phyloP scores from a whole-genome alignment of 169 alveolate genomes.

The Plasmodium cynomolgi region DNA sequence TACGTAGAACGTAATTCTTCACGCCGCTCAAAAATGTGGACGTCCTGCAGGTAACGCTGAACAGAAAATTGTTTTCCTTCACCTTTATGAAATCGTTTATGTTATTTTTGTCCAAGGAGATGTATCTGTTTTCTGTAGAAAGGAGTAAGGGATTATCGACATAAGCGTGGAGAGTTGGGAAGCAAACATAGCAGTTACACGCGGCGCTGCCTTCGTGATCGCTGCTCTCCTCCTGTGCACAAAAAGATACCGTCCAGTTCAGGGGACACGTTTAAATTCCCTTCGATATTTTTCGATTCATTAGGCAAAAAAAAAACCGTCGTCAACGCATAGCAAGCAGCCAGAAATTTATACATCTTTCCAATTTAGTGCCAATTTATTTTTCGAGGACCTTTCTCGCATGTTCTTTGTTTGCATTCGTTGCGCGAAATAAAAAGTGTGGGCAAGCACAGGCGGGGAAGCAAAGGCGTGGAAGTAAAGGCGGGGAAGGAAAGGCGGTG shows the following conservation, averaged over 20 bases:
- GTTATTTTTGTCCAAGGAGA: constrained; percentile 23
- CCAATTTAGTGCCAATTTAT: neutral
- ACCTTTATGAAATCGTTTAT: constrained; percentile 36
- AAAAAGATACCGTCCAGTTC: constrained; percentile 28
- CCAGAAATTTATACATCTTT: constrained; percentile 30
- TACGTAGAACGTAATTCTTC: constrained; percentile 3
- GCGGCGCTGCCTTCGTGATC: neutral
- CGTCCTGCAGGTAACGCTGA: constrained; percentile 22
- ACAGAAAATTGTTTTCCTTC: constrained; percentile 29
- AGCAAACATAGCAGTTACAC: neutral
- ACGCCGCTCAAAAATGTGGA: constrained; percentile 10
- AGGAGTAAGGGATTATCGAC: neutral
- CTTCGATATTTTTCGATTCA: constrained; percentile 30
- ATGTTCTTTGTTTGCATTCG: constrained; percentile 5
- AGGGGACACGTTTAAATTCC: constrained; percentile 18
- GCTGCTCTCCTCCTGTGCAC: neutral
- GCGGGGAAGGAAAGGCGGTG: neutral
- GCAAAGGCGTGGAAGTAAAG: neutral
- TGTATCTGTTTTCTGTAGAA: constrained; percentile 26
- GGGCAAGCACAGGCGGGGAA: neutral
- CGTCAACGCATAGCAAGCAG: neutral
- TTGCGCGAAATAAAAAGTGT: neutral
- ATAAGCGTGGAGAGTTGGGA: neutral
- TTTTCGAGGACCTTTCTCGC: neutral
- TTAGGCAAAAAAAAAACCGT: constrained; percentile 17